Evolutionary conservation across 1,284 basidiomycete genomes (phyloP).

Genomic region (Austroboletus novae-zelandiae): DNA sequence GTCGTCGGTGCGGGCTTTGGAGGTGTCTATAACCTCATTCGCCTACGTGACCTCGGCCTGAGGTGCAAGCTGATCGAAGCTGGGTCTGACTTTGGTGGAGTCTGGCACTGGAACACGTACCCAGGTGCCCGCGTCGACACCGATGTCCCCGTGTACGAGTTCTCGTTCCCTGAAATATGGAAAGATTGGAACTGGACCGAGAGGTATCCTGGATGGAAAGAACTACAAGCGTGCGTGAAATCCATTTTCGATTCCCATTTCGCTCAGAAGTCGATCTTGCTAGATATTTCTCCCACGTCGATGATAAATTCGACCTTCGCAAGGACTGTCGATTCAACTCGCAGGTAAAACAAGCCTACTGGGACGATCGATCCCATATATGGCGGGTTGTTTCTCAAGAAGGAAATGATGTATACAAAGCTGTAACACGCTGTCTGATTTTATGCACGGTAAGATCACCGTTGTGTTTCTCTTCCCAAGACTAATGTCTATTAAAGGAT

Average conservation of each 20-base stretch:
- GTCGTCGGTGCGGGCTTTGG: slow-evolving; percentile 19
- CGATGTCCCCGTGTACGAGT: slow-evolving; percentile 17
- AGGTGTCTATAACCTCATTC: slow-evolving; percentile 16
- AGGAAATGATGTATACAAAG: slow-evolving; percentile 11
- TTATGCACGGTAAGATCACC: background rate
- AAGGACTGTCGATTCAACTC: slow-evolving; percentile 19
- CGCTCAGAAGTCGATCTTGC: background rate
- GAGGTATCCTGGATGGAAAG: slow-evolving; percentile 13
- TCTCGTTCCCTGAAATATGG: slow-evolving; percentile 17
- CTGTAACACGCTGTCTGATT: slow-evolving; percentile 9
- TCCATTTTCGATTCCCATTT: background rate
- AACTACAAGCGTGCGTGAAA: slow-evolving; percentile 8
- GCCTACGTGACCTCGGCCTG: slow-evolving; percentile 11
- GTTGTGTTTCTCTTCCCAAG: background rate
- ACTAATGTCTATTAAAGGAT: slow-evolving; percentile 2
- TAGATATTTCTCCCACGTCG: slow-evolving; percentile 19
- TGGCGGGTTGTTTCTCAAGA: slow-evolving; percentile 12
- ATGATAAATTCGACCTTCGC: slow-evolving; percentile 10
- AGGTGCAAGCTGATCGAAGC: slow-evolving; percentile 20
- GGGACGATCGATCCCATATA: slow-evolving; percentile 14
- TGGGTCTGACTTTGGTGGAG: slow-evolving; percentile 15
- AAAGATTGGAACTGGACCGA: slow-evolving; percentile 22
- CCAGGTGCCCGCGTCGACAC: slow-evolving; percentile 20
- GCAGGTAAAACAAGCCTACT: slow-evolving; percentile 4
- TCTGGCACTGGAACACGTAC: slow-evolving; percentile 21